A percentile compares a stretch with the other conserved stretches of the same genome.
These are phyloP conservation scores for Exophiala sp. DNA, from an alignment of 2,329 filamentous ascomycete species.

Conservation along the genomic window DNA sequence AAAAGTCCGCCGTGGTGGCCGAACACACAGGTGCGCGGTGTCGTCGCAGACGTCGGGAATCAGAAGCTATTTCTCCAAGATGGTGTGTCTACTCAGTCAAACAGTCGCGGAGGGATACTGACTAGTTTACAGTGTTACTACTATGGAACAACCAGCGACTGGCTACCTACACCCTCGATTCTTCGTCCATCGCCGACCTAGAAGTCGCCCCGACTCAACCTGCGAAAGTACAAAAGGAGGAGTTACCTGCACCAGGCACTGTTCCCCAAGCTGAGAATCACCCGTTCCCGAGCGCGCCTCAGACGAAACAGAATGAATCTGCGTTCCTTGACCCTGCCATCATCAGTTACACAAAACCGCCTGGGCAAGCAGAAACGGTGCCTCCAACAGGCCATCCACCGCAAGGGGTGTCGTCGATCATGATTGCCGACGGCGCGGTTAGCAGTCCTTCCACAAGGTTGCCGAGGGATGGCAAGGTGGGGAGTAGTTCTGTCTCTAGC, in stretches of 20 bases:
- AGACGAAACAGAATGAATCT: constrained; percentile 19
- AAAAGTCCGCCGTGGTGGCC: constrained; percentile 49
- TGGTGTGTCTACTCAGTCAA: constrained; percentile 48
- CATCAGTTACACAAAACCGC: constrained; percentile 54
- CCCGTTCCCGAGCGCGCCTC: constrained; percentile 10
- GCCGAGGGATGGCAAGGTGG: constrained; percentile 11
- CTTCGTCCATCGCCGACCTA: constrained; percentile 54
- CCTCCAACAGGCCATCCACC: constrained; percentile 18
- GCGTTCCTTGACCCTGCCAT: constrained; percentile 77
- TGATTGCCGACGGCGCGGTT: constrained; percentile 31
- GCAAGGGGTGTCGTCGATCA: constrained; percentile 30
- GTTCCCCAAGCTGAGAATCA: constrained; percentile 3
- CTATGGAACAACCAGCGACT: constrained; percentile 49
- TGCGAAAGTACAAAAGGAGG: constrained; percentile 18
- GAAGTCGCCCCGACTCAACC: constrained; percentile 42
- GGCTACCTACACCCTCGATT: constrained; percentile 52
- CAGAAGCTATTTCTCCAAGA: constrained; percentile 64
- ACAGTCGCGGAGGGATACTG: constrained; percentile 31
- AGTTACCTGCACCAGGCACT: constrained; percentile 20
- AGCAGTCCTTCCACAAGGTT: constrained; percentile 19
- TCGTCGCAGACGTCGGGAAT: constrained; percentile 64
- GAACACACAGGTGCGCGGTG: constrained; percentile 60
- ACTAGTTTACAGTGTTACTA: constrained; percentile 38
- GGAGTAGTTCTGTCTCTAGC: constrained; percentile 27
- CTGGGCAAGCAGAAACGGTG: constrained; percentile 5